These are phyloP conservation scores for Pyrenophora seminiperda DNA, from an alignment of 2,329 filamentous ascomycete genomes.

Conservation along the genomic window DNA sequence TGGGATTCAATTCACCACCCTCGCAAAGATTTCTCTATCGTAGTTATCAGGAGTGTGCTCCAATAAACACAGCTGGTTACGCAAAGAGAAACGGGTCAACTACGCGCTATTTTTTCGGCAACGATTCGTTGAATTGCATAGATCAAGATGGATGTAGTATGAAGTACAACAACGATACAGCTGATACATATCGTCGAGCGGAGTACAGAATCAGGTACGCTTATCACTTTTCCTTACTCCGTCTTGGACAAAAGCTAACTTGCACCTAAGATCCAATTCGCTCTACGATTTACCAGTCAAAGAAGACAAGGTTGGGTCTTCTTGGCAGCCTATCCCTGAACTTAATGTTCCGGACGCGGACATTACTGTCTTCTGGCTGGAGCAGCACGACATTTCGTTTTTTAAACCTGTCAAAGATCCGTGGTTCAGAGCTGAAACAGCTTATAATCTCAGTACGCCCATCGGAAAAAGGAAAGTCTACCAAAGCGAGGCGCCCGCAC, in stretches of 20 bases:
- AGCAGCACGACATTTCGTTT: constrained; percentile 34
- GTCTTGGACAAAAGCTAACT: too few relatives aligned
- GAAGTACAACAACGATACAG: too few relatives aligned
- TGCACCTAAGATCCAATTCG: too few relatives aligned
- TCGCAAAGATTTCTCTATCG: constrained; percentile 27
- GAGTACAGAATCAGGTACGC: too few relatives aligned
- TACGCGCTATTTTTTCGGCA: constrained; percentile 15
- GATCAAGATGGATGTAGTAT: neutral
- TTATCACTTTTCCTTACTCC: too few relatives aligned
- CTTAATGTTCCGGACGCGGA: constrained; percentile 41
- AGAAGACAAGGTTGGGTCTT: too few relatives aligned
- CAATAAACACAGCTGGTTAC: constrained; percentile 23
- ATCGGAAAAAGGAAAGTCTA: neutral
- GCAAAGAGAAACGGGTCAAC: constrained; percentile 6
- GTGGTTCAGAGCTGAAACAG: constrained; percentile 36
- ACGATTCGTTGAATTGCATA: neutral
- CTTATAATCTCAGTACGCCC: neutral
- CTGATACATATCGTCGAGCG: too few relatives aligned
- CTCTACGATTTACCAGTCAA: too few relatives aligned
- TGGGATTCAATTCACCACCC: constrained; percentile 33
- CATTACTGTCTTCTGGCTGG: constrained; percentile 40
- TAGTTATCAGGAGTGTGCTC: constrained; percentile 28
- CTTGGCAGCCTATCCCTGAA: constrained; percentile 30
- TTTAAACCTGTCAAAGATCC: constrained; percentile 34
- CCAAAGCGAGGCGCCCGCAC: constrained; percentile 23